These are phyloP conservation scores for Erigeron philadelphicus DNA, from an alignment of 140 eudicot genomes.

Conservation along the genomic window DNA sequence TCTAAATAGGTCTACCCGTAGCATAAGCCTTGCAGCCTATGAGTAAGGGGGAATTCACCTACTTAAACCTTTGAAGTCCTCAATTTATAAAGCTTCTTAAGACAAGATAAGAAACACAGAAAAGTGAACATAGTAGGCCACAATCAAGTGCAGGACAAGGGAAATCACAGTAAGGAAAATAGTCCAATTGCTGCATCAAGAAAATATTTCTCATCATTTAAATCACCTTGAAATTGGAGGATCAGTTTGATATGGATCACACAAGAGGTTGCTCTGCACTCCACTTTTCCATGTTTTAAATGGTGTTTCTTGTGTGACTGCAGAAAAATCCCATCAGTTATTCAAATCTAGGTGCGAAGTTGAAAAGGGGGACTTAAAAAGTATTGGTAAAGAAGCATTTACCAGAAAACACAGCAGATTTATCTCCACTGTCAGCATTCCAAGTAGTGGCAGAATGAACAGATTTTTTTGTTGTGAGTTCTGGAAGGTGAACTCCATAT, in stretches of 20 bases:
- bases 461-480: slow-evolving; percentile 20
- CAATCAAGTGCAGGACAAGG: no score
- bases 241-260: slow-evolving; percentile 27
- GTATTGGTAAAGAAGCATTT: slow-evolving; percentile 13
- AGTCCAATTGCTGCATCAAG: slow-evolving; percentile 16
- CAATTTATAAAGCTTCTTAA: no score
- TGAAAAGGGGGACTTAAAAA: slow-evolving; percentile 5
- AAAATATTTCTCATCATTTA: slow-evolving; percentile 7
- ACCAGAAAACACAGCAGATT: slow-evolving; percentile 35
- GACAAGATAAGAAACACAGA: no score
- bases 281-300: slow-evolving; percentile 20
- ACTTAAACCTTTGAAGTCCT: no score
- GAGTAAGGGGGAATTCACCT: no score
- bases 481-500: slow-evolving; percentile 18
- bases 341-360: slow-evolving; percentile 18
- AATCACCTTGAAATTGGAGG: slow-evolving; percentile 46
- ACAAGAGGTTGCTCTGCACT: slow-evolving; percentile 19
- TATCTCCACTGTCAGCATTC: slow-evolving; percentile 24
- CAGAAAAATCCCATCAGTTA: slow-evolving; percentile 21
- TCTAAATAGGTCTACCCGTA: neutral
- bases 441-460: slow-evolving; percentile 24
- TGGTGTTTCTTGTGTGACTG: slow-evolving; percentile 30
- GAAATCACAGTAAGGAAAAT: slow-evolving; percentile 6
- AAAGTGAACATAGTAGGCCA: no score
- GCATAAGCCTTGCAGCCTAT: neutral